A percentile compares a stretch with the other conserved stretches of the same genome.
phyloP scores from a whole-genome alignment of 2,329 filamentous ascomycete species.

The Colletotrichum kahawae region DNA sequence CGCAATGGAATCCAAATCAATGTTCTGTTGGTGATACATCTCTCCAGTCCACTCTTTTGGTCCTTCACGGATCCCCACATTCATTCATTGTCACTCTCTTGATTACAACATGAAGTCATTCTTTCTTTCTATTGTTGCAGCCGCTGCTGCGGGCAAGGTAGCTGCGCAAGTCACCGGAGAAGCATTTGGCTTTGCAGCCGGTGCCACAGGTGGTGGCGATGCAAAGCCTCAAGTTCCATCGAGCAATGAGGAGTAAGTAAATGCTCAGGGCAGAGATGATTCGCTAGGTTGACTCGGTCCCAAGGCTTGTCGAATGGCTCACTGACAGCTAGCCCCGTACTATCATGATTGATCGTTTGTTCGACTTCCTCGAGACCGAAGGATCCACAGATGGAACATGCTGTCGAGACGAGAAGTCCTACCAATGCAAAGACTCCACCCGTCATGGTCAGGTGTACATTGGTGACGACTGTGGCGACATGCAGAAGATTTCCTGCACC shows the following conservation, averaged over 20 bases:
- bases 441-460: not conserved
- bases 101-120: not conserved
- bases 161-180: not conserved
- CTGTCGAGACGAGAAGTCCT: not conserved
- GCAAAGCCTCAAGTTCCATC: not conserved
- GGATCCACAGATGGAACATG: not conserved
- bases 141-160: not conserved
- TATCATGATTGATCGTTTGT: not conserved
- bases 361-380: not conserved
- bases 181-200: not conserved
- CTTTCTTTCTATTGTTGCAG: not conserved
- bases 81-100: not conserved
- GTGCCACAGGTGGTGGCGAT: not conserved
- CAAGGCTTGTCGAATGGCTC: not conserved
- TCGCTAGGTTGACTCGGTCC: rapidly evolving
- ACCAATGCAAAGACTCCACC: not conserved
- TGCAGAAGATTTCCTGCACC: not conserved
- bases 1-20: not conserved
- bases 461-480: not conserved
- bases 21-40: not conserved
- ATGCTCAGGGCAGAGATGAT: not conserved
- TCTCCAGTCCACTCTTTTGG: not conserved
- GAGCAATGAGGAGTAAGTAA: not conserved
- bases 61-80: not conserved
- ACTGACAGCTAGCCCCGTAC: not conserved